A percentile compares a stretch with the other conserved stretches of the same genome.
These are phyloP conservation scores for Xylaria venustula DNA, from an alignment of 495 filamentous ascomycete genomes.

Conservation along the genomic window DNA sequence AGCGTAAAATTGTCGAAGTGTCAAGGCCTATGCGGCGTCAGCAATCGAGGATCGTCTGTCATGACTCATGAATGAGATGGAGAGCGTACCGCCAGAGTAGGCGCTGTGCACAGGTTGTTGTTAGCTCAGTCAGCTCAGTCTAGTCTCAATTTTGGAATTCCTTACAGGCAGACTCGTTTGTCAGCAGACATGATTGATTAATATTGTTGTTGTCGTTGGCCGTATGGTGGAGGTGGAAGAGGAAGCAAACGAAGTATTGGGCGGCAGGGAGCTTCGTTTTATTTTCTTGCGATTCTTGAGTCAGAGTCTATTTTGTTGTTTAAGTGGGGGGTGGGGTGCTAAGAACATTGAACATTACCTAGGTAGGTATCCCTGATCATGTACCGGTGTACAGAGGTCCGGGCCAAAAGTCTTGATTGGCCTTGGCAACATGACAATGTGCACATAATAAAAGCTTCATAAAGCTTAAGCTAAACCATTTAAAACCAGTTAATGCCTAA, in stretches of 20 bases:
- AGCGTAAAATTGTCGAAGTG: not conserved
- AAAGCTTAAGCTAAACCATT: too few relatives aligned
- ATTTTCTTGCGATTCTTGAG: too few relatives aligned
- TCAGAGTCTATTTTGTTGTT: too few relatives aligned
- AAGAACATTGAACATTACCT: too few relatives aligned
- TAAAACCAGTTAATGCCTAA: too few relatives aligned
- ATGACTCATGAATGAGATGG: not conserved
- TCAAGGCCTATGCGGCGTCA: not conserved
- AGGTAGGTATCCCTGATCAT: too few relatives aligned
- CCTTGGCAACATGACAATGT: too few relatives aligned
- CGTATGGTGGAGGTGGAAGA: not conserved
- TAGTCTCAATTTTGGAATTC: not conserved
- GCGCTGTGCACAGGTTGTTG: not conserved
- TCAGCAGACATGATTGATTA: not conserved
- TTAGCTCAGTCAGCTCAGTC: not conserved
- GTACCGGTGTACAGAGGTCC: too few relatives aligned
- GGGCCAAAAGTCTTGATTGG: too few relatives aligned
- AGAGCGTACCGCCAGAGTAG: not conserved
- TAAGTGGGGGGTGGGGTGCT: too few relatives aligned
- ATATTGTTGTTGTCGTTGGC: not conserved
- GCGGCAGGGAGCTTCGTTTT: not conserved
- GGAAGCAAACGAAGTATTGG: not conserved
- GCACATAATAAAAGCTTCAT: too few relatives aligned
- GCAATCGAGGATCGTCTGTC: not conserved
- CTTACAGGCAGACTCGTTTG: slow-evolving; percentile 3